These are phyloP conservation scores for Mrakiaceae sp. DNA, from an alignment of 1,284 basidiomycete species.

Conservation along the genomic window DNA sequence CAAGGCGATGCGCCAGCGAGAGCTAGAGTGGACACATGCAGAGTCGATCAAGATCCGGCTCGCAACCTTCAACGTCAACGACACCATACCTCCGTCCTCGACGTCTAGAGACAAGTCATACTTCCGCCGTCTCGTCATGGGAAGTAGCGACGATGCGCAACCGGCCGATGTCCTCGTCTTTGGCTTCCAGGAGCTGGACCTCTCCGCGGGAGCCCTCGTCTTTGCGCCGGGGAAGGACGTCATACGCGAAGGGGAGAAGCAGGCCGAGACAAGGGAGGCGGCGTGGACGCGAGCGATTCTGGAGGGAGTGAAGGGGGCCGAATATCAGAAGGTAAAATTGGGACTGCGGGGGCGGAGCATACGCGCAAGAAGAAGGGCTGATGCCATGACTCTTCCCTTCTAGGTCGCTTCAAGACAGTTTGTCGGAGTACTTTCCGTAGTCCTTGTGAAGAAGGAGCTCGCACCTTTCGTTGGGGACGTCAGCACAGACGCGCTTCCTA, in stretches of 20 bases:
- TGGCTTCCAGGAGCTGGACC: slow-evolving; percentile 14
- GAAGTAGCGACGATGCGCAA: background rate
- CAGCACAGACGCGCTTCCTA: background rate
- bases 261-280: background rate
- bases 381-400: background rate
- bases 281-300: slow-evolving; percentile 5
- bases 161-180: slow-evolving; percentile 9
- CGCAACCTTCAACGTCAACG: slow-evolving; percentile 14
- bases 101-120: background rate
- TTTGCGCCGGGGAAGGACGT: background rate
- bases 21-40: background rate
- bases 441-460: slow-evolving; percentile 4
- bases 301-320: background rate
- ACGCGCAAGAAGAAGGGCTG: no score
- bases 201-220: background rate
- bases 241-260: background rate
- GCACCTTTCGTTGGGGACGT: background rate
- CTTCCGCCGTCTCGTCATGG: no score
- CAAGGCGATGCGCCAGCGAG: background rate
- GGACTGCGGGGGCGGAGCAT: no score
- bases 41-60: background rate
- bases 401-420: slow-evolving; percentile 4
- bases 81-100: background rate
- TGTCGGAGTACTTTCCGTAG: slow-evolving; percentile 9
- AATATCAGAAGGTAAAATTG: background rate